Evolutionary conservation across 2,329 filamentous ascomycete genomes (phyloP).

Genomic region (Arthrobotrys conoides): DNA sequence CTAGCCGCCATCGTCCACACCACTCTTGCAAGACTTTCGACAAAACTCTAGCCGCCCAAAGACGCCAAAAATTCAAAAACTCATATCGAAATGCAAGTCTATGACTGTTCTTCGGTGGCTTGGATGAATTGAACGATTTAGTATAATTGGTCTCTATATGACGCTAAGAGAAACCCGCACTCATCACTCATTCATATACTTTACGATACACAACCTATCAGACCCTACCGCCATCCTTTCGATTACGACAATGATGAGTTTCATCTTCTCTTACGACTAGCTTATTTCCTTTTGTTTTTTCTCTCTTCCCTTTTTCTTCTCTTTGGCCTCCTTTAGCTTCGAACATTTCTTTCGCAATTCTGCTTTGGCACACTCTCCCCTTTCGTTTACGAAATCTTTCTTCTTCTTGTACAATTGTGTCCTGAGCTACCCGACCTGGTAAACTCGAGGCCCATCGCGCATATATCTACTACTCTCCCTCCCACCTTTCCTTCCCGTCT

Average conservation of each 20-base stretch:
- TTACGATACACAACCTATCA: constrained; percentile 13
- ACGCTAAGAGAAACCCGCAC: background rate
- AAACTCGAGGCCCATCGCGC: background rate
- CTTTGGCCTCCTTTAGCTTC: background rate
- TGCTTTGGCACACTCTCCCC: background rate
- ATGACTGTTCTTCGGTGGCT: background rate
- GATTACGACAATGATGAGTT: background rate
- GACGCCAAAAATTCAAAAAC: background rate
- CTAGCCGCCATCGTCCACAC: constrained; percentile 26
- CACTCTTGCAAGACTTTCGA: background rate
- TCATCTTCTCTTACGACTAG: background rate
- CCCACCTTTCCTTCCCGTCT: background rate
- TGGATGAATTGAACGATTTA: background rate
- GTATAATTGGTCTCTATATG: background rate
- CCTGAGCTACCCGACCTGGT: background rate
- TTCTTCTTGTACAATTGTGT: background rate
- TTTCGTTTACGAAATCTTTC: background rate
- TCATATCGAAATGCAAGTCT: constrained; percentile 38
- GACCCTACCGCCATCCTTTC: constrained; percentile 2
- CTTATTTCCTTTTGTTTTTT: background rate
- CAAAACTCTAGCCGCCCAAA: background rate
- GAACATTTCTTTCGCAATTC: background rate
- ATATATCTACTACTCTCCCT: background rate
- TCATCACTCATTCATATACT: constrained; percentile 4
- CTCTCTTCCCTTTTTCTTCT: background rate